Conservation (phyloP, 2,329 filamentous ascomycete species). For the Pezicula radicicola region DNA sequence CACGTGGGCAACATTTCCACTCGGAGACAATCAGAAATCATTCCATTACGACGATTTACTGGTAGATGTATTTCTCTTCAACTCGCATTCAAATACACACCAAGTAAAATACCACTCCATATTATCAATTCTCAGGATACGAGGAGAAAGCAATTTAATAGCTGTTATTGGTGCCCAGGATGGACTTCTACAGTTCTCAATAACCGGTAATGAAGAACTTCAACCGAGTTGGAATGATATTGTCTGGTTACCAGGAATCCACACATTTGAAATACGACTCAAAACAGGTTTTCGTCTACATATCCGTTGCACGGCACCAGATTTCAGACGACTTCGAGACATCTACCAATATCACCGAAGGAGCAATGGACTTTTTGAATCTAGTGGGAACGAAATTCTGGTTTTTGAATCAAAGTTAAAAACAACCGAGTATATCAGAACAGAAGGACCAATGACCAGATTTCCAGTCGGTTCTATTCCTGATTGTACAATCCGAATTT, state of each 20-base stretch:
- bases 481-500: slow-evolving; percentile 68
- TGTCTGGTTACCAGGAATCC: slow-evolving; percentile 69
- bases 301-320: slow-evolving; percentile 65
- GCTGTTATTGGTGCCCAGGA: slow-evolving; percentile 76
- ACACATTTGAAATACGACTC: slow-evolving; percentile 63
- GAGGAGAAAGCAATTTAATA: slow-evolving; percentile 65
- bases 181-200: slow-evolving; percentile 67
- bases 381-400: slow-evolving; percentile 64
- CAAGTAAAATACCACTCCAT: slow-evolving; percentile 69
- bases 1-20: slow-evolving; percentile 60
- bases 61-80: slow-evolving; percentile 70
- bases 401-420: slow-evolving; percentile 66
- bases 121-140: slow-evolving; percentile 68
- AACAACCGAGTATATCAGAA: slow-evolving; percentile 76
- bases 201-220: slow-evolving; percentile 62
- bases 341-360: slow-evolving; percentile 81
- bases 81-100: slow-evolving; percentile 63
- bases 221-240: slow-evolving; percentile 78
- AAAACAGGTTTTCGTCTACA: slow-evolving; percentile 71
- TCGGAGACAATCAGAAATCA: slow-evolving; percentile 65
- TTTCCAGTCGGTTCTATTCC: slow-evolving; percentile 74
- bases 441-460: slow-evolving; percentile 48
- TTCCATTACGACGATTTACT: slow-evolving; percentile 79
- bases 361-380: slow-evolving; percentile 66
- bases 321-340: slow-evolving; percentile 73